These are phyloP conservation scores for Lactarius trivialis DNA, from an alignment of 768 basidiomycete genomes.

Conservation along the genomic window DNA sequence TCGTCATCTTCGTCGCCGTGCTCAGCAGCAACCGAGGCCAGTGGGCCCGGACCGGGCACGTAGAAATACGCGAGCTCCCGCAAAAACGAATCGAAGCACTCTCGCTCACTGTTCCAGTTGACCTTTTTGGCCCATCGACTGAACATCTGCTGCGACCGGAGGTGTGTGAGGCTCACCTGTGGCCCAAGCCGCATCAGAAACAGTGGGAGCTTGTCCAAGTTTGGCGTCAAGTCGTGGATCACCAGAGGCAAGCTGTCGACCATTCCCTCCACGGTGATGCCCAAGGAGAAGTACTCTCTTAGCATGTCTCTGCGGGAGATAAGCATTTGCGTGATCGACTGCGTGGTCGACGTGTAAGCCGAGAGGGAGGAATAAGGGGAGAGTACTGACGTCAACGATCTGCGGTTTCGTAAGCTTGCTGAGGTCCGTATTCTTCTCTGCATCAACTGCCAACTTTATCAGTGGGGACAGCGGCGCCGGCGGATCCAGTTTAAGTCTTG, in stretches of 20 bases:
- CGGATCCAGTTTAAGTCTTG: constrained; percentile 74
- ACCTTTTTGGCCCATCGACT: constrained; percentile 45
- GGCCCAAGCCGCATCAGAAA: constrained; percentile 90
- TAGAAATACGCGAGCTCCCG: constrained; percentile 92
- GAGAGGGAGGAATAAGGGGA: background rate
- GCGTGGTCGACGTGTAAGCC: background rate
- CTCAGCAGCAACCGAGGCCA: constrained; percentile 18
- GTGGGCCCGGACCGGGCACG: constrained; percentile 50
- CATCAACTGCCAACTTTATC: constrained; percentile 71
- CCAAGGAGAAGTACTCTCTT: constrained; percentile 82
- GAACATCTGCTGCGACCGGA: background rate
- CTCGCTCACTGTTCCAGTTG: constrained; percentile 77
- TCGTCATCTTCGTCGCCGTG: background rate
- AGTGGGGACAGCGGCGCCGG: constrained; percentile 66
- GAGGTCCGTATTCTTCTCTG: constrained; percentile 46
- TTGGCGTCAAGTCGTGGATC: constrained; percentile 82
- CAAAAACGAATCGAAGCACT: constrained; percentile 81
- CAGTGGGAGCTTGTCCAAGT: constrained; percentile 81
- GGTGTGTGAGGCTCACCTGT: constrained; percentile 41
- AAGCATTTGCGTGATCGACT: constrained; percentile 64
- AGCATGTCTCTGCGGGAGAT: constrained; percentile 73
- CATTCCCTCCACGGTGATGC: constrained; percentile 56
- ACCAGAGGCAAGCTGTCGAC: constrained; percentile 79
- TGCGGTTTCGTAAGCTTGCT: constrained; percentile 51
- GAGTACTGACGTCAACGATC: constrained; percentile 60